Conservation (phyloP, 169 alveolate genomes). For the Cytauxzoon felis region DNA sequence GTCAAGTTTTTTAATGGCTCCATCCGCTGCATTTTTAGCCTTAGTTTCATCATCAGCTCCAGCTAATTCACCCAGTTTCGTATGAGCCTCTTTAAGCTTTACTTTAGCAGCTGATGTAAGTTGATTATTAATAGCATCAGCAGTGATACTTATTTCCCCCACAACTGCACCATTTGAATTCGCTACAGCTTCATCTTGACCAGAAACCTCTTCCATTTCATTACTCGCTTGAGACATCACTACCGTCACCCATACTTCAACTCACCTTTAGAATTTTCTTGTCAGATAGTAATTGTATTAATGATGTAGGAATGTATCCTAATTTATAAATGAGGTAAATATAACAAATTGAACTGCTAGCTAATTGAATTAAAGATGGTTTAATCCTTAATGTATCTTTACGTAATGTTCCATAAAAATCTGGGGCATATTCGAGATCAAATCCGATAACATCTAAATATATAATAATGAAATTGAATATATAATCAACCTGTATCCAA, state of each 20-base stretch:
- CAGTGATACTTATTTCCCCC: neutral
- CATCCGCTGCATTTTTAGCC: no score
- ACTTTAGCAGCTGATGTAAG: no score
- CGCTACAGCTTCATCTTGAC: neutral
- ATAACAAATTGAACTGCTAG: slow-evolving; percentile 43
- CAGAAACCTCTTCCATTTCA: neutral
- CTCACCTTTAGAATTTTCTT: slow-evolving; percentile 44
- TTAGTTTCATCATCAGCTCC: no score
- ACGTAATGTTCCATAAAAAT: slow-evolving; percentile 35
- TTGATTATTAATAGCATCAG: no score
- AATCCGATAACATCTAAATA: slow-evolving; percentile 27
- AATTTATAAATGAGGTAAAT: slow-evolving; percentile 54
- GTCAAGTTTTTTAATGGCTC: no score
- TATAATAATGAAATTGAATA: neutral
- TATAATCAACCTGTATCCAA: slow-evolving; percentile 15
- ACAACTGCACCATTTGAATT: neutral
- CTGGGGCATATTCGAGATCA: slow-evolving; percentile 58
- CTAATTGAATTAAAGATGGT: slow-evolving; percentile 53
- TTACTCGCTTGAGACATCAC: neutral
- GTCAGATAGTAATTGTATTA: slow-evolving; percentile 3
- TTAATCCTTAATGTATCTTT: slow-evolving; percentile 1
- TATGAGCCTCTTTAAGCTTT: no score
- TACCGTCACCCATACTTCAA: no score
- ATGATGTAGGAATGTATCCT: slow-evolving; percentile 54
- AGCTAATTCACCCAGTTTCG: no score